Base-by-base conservation (phyloP, 805 yeast genomes). In the Lipomyces sp. region DNA sequence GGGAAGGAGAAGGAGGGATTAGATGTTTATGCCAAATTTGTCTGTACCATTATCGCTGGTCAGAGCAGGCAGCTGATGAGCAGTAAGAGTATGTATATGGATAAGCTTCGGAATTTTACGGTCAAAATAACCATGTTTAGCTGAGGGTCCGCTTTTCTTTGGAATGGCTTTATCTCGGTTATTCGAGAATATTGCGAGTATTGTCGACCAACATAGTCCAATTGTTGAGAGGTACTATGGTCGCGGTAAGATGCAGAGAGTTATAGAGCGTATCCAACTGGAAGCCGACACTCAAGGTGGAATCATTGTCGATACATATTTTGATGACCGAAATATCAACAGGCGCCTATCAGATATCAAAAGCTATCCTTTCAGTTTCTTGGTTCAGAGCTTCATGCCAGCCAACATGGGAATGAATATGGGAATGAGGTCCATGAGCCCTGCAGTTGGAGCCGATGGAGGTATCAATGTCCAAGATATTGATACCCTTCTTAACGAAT, bases 201-300 rank as follows among this genome's bases (percentile, higher is more conserved):
- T 95, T 77, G 83, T 95, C 30, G 87, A 87, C 56, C 97, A 92
- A 74, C 98, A 95, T 75, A 86, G 95, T 0, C 88, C 87, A 10
- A 84, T 95, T 51, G 92, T 95, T 34, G 84, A 83, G 53, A 82
- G 82, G 59, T 89, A 87, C 74, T 95, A 95, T 74, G 96, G 94
- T 24, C 79, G 79, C 2, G 76, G 75, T 4, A 75, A 78, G 32
- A 87, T 93, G 81, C 78, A 83, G 2, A 82, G 83, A 42, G 92
- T 94, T 8, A 82, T 93, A 71, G 85, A 84, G 24, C 85, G 85
- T 59, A 88, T 95, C 39, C 97, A 94, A 77, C 81, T 85, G 59
- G 99, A 95, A 75, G 88, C 95, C 37, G 99, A 95, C 75, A 82
- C 93, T n/a, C 99, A 95, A 75, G 88, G 94, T 33, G 96, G 96